Evolutionary conservation across 2,329 filamentous ascomycete species (phyloP).

Genomic region (Penicillium aurantiogriseum): DNA sequence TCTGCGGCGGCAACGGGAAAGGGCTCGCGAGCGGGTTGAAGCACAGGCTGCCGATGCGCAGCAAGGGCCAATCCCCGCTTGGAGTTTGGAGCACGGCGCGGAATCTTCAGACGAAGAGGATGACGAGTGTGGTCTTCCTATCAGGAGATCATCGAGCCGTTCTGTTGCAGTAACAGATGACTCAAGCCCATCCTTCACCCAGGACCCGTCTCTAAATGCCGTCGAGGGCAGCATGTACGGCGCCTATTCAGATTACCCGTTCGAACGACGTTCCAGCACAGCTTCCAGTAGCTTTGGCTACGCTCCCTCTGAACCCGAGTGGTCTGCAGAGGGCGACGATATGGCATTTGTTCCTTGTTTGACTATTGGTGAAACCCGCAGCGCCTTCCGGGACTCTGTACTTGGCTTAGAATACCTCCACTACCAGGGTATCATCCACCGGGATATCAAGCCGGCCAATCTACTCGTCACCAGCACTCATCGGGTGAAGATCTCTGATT

Average conservation of each 20-base stretch:
- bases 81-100: slow-evolving; percentile 80
- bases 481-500: slow-evolving; percentile 95
- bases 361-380: slow-evolving; percentile 77
- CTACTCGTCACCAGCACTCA: slow-evolving; percentile 81
- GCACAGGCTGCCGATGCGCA: slow-evolving; percentile 57
- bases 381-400: slow-evolving; percentile 87
- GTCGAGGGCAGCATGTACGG: slow-evolving; percentile 78
- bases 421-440: slow-evolving; percentile 79
- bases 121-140: slow-evolving; percentile 36
- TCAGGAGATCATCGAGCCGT: slow-evolving; percentile 36
- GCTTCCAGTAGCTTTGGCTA: slow-evolving; percentile 62
- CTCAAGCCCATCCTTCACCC: slow-evolving; percentile 50
- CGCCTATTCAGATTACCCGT: slow-evolving; percentile 61
- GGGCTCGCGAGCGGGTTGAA: slow-evolving; percentile 60
- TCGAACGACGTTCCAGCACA: slow-evolving; percentile 74
- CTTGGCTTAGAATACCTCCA: slow-evolving; percentile 91
- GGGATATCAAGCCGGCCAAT: slow-evolving; percentile 87
- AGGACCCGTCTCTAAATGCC: slow-evolving; percentile 46
- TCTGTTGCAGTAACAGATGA: slow-evolving; percentile 47
- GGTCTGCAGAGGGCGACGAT: slow-evolving; percentile 65
- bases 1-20: slow-evolving; percentile 49
- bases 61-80: slow-evolving; percentile 60
- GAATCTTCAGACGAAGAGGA: slow-evolving; percentile 51
- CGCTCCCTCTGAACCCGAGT: slow-evolving; percentile 46
- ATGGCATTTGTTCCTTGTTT: slow-evolving; percentile 92